phyloP scores from a whole-genome alignment of 2,329 filamentous ascomycete genomes.

The Diaporthe citri region DNA sequence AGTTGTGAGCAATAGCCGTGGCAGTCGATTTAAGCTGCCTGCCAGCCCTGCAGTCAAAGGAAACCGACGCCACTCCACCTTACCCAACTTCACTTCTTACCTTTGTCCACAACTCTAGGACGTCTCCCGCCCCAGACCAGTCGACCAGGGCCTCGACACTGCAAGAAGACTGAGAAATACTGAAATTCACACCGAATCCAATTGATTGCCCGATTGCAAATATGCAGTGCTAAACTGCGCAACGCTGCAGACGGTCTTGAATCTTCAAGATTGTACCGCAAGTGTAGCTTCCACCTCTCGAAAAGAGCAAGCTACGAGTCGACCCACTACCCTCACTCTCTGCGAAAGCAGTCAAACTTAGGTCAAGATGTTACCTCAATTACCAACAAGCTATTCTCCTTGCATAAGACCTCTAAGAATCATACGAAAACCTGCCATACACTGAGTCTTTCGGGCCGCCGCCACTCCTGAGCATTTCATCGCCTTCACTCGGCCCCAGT shows the following conservation, averaged over 20 bases:
- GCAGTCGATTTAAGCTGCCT: slow-evolving; percentile 1
- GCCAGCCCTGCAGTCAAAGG: slow-evolving; percentile 20
- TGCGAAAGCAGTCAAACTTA: slow-evolving; percentile 32
- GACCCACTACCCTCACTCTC: not conserved
- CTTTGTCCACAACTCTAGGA: slow-evolving; percentile 4
- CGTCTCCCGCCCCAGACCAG: not conserved
- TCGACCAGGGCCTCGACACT: not conserved
- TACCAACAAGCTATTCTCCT: slow-evolving; percentile 42
- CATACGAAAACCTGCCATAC: slow-evolving; percentile 40
- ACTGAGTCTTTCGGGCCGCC: slow-evolving; percentile 22
- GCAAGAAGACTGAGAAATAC: not conserved
- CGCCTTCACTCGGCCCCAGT: not conserved
- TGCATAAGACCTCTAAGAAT: slow-evolving; percentile 27
- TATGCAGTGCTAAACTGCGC: slow-evolving; percentile 30
- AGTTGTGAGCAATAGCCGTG: slow-evolving; percentile 18
- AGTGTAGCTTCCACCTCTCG: slow-evolving; percentile 25
- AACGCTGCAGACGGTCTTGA: slow-evolving; percentile 37
- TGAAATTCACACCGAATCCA: not conserved
- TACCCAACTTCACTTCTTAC: not conserved
- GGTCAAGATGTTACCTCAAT: slow-evolving; percentile 57
- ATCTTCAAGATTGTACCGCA: slow-evolving; percentile 31
- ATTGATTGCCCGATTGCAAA: not conserved
- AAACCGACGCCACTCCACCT: slow-evolving; percentile 3
- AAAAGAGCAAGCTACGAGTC: slow-evolving; percentile 7
- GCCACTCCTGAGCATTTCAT: not conserved